A percentile compares a stretch with the other conserved stretches of the same genome.
phyloP scores from a whole-genome alignment of 2,329 filamentous ascomycete species.

The Aspergillus bombycis region DNA sequence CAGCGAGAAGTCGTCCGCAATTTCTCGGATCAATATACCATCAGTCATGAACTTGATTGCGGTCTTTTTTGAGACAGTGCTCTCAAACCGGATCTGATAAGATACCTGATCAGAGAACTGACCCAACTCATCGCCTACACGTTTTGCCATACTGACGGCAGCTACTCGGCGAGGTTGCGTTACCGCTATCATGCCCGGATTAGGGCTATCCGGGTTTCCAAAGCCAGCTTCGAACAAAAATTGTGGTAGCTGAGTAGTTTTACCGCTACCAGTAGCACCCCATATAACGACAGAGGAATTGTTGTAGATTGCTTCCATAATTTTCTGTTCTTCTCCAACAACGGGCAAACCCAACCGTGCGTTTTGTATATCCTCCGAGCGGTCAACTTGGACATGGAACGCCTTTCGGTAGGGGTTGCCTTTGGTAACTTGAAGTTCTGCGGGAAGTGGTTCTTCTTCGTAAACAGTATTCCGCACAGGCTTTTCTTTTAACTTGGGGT shows the following conservation, averaged over 20 bases:
- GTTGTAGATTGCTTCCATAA: conserved; percentile 97
- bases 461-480: conserved; percentile 40
- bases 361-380: conserved; percentile 74
- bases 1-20: conserved; percentile 84
- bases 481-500: conserved; percentile 27
- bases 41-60: conserved; percentile 99
- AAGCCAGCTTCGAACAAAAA: conserved; percentile 95
- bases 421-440: conserved; percentile 42
- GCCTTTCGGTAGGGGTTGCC: conserved; percentile 66
- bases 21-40: conserved; percentile 88
- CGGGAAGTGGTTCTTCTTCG: conserved; percentile 45
- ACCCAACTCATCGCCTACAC: conserved; percentile 84
- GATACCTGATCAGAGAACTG: conserved; percentile 76
- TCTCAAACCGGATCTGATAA: conserved; percentile 95
- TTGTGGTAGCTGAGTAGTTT: conserved; percentile 96
- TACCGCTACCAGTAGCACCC: conserved; percentile 93
- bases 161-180: conserved; percentile 95
- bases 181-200: conserved; percentile 89
- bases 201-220: conserved; percentile 74
- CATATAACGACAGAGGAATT: conserved; percentile 89
- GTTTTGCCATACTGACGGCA: conserved; percentile 93
- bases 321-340: conserved; percentile 91
- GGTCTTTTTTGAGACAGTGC: conserved; percentile 75
- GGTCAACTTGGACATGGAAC: conserved; percentile 72
- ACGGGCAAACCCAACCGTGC: conserved; percentile 81